A percentile compares a stretch with the other conserved stretches of the same genome.
Evolutionary conservation across 192 early-diverging fungal genomes (phyloP).

Genomic region (Umbelopsis ramanniana): DNA sequence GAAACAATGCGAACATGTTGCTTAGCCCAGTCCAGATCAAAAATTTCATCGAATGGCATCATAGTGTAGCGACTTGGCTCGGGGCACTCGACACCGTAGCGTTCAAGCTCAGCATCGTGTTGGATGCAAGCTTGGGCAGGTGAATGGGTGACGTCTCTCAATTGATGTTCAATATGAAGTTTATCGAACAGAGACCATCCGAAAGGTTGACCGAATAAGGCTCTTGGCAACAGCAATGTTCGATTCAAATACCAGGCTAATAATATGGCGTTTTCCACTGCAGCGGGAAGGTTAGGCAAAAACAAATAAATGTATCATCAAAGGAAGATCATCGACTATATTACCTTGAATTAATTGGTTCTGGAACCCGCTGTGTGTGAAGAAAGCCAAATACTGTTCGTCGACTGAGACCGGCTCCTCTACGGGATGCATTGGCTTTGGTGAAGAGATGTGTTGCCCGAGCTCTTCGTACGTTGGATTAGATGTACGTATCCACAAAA

Average conservation of each 20-base stretch:
- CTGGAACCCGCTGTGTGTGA: slow-evolving; percentile 59
- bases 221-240: slow-evolving; percentile 51
- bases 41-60: slow-evolving; percentile 39
- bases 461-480: background rate
- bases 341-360: slow-evolving; percentile 50
- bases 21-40: slow-evolving; percentile 38
- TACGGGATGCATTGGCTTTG: slow-evolving; percentile 6
- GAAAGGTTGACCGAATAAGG: slow-evolving; percentile 47
- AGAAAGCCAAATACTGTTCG: slow-evolving; percentile 51
- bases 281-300: background rate
- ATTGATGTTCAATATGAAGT: slow-evolving; percentile 32
- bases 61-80: slow-evolving; percentile 27
- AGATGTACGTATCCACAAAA: slow-evolving; percentile 15
- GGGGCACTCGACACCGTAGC: slow-evolving; percentile 25
- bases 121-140: slow-evolving; percentile 4
- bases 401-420: slow-evolving; percentile 20
- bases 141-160: slow-evolving; percentile 30
- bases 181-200: slow-evolving; percentile 35
- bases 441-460: slow-evolving; percentile 4
- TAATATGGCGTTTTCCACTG: slow-evolving; percentile 54
- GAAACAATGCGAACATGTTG: slow-evolving; percentile 35
- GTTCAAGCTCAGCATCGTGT: slow-evolving; percentile 6
- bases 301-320: background rate
- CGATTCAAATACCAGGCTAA: slow-evolving; percentile 55
- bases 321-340: background rate